Evolutionary conservation across 2,329 filamentous ascomycete species (phyloP), one percentile per base, ranked within the genome.

Genomic region (Fonsecaea nubica): DNA sequence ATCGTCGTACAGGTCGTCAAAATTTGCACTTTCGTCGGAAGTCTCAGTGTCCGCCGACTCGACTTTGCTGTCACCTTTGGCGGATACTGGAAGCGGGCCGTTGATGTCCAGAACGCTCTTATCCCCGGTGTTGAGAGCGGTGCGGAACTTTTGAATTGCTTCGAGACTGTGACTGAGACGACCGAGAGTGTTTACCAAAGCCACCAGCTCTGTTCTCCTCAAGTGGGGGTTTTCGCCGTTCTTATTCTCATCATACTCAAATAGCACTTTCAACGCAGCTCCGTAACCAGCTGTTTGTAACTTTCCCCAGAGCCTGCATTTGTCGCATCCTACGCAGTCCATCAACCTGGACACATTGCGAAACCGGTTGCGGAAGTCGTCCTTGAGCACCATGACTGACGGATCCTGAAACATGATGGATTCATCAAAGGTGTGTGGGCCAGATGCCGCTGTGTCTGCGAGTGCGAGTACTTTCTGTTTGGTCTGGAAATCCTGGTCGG

Each of bases 301-400:
- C 80, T 99, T 99, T 57, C 95, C 95, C 95, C 95, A 99, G 2
- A 99, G 88, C 8, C 95, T 89, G 80, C 95, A 99, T 82, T 99
- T 99, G 81, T 99, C 95, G 79, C 95, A 99, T 53, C 95, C 95
- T 21, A 98, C 94, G 73, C 95, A 99, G 79, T 99, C 95, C 95
- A 99, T 99, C 71, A 98, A 85, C 48, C 95, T 89, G 77, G 92
- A 96, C 68, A 99, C 92, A 76, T 99, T 99, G 76, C 95, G 89
- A 85, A 99, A 99, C 15, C 95, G 91, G 78, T 96, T 95, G 73
- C 92, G 90, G 84, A 99, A 99, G 76, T 99, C 95, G 76, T 98
- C 94, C 78, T 98, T 99, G 64, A 99, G 82, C 2, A 87, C 92
- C 2, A 91, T 86, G 38, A 85, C 82, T 35, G 79, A 78, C 0